Conservation (phyloP, 257 asterid genomes). For the Petunia secreta region DNA sequence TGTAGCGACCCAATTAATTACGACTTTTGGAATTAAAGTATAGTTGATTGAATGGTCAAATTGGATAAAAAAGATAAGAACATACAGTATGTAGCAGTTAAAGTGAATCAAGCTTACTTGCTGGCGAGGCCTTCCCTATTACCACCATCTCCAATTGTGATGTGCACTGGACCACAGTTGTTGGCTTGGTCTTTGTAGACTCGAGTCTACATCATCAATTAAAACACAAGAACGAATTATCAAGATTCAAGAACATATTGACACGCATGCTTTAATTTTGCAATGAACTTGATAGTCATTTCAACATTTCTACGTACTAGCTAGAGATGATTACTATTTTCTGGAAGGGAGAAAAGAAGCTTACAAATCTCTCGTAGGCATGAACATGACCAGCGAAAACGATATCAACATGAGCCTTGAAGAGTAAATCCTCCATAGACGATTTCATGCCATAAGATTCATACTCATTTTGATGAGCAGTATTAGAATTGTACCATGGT, state of each 20-base stretch:
- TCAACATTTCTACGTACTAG: background rate
- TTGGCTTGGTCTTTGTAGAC: conserved; percentile 58
- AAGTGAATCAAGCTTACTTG: conserved; percentile 37
- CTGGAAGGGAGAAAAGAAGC: conserved; percentile 15
- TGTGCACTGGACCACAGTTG: conserved; percentile 64
- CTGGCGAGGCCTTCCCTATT: conserved; percentile 86
- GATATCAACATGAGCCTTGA: conserved; percentile 59
- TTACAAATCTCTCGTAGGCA: conserved; percentile 93
- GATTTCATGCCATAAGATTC: conserved; percentile 65
- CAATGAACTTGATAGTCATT: background rate
- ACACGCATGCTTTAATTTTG: background rate
- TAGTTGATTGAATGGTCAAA: background rate
- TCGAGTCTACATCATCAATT: conserved; percentile 40
- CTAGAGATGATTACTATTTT: background rate
- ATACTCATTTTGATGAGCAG: conserved; percentile 74
- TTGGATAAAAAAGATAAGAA: background rate
- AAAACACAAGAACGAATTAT: background rate
- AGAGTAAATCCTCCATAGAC: conserved; percentile 70
- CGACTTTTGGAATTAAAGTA: background rate
- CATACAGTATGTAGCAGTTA: background rate
- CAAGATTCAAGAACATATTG: background rate
- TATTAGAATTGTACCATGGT: conserved; percentile 86
- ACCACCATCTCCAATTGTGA: conserved; percentile 85
- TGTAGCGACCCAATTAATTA: background rate
- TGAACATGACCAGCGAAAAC: conserved; percentile 92